Percentiles rank a stretch among this genome's conserved stretches.
Evolutionary conservation across 495 filamentous ascomycete species (phyloP).

Genomic region (Bryoglossum gracile): DNA sequence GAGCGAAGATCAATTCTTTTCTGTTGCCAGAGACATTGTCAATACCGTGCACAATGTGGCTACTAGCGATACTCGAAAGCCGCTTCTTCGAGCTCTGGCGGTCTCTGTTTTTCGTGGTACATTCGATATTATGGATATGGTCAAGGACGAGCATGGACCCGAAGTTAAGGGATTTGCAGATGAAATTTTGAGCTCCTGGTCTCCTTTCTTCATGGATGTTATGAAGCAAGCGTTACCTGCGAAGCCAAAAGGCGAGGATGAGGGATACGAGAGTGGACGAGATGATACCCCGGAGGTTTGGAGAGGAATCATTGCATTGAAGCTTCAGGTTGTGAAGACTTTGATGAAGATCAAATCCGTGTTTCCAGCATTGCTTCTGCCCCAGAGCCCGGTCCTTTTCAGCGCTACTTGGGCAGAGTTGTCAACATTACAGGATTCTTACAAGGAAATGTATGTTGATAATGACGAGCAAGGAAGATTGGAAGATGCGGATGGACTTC

Average conservation of each 20-base stretch:
- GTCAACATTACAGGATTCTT: conserved; percentile 57
- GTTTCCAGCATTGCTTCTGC: conserved; percentile 72
- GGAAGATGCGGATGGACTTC: conserved; percentile 85
- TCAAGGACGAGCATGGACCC: conserved; percentile 80
- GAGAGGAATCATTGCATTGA: conserved; percentile 76
- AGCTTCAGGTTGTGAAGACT: conserved; percentile 87
- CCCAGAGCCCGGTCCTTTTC: conserved; percentile 74
- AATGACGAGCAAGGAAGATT: conserved; percentile 78
- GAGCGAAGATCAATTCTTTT: conserved; percentile 90
- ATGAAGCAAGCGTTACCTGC: conserved; percentile 66
- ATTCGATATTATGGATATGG: conserved; percentile 92
- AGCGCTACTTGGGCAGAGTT: conserved; percentile 82
- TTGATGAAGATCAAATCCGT: conserved; percentile 81
- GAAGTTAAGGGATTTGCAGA: conserved; percentile 85
- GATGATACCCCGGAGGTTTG: conserved; percentile 43
- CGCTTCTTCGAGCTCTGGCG: conserved; percentile 70
- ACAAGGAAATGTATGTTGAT: conserved; percentile 75
- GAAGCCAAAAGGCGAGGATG: conserved; percentile 27
- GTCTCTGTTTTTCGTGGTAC: conserved; percentile 82
- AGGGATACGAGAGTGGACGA: conserved; percentile 24
- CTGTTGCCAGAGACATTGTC: conserved; percentile 74
- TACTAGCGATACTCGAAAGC: conserved; percentile 62
- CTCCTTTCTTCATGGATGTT: conserved; percentile 72
- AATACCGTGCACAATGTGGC: conserved; percentile 76
- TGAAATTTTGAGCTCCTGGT: conserved; percentile 72